Percentiles rank a stretch among this genome's conserved stretches.
Evolutionary conservation across 371 early-diverging fungal species (phyloP).

Genomic region (Apophysomyces sp.): DNA sequence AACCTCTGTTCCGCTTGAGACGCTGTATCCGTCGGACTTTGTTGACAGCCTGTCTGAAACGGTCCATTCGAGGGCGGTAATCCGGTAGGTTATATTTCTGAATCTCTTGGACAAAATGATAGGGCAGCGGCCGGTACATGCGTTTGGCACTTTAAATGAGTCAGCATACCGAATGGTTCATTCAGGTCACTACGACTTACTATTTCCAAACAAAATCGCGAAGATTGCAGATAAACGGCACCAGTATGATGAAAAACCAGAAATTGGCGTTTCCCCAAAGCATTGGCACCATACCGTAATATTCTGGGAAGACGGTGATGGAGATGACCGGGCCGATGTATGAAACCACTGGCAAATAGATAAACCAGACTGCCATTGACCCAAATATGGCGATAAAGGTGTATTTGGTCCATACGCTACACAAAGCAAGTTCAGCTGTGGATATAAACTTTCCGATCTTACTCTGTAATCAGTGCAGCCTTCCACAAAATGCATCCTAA

Average conservation of each 20-base stretch:
- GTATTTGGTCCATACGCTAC: slow-evolving; percentile 83
- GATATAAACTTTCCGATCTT: slow-evolving; percentile 21
- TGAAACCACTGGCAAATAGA: slow-evolving; percentile 85
- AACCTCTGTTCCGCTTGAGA: slow-evolving; percentile 90
- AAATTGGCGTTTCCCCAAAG: slow-evolving; percentile 80
- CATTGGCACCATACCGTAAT: slow-evolving; percentile 74
- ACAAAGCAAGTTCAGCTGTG: not conserved
- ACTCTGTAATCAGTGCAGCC: slow-evolving; percentile 83
- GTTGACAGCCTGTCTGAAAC: slow-evolving; percentile 96
- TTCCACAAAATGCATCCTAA: slow-evolving; percentile 81
- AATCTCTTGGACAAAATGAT: slow-evolving; percentile 97
- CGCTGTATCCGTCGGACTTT: slow-evolving; percentile 94
- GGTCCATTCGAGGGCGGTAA: slow-evolving; percentile 94
- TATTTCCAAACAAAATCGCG: slow-evolving; percentile 94
- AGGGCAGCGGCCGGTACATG: slow-evolving; percentile 76
- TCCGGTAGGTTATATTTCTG: slow-evolving; percentile 98
- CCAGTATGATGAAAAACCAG: slow-evolving; percentile 82
- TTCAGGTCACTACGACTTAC: no score
- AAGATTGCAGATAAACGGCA: slow-evolving; percentile 80
- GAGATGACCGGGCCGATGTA: slow-evolving; percentile 81
- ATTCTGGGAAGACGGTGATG: slow-evolving; percentile 62
- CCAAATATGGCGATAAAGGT: slow-evolving; percentile 81
- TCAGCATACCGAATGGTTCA: not conserved
- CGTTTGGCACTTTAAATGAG: slow-evolving; percentile 63
- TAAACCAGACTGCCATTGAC: slow-evolving; percentile 87